These are phyloP conservation scores for Trichoderma oligosporum DNA, from an alignment of 2,329 filamentous ascomycete genomes.

Conservation along the genomic window DNA sequence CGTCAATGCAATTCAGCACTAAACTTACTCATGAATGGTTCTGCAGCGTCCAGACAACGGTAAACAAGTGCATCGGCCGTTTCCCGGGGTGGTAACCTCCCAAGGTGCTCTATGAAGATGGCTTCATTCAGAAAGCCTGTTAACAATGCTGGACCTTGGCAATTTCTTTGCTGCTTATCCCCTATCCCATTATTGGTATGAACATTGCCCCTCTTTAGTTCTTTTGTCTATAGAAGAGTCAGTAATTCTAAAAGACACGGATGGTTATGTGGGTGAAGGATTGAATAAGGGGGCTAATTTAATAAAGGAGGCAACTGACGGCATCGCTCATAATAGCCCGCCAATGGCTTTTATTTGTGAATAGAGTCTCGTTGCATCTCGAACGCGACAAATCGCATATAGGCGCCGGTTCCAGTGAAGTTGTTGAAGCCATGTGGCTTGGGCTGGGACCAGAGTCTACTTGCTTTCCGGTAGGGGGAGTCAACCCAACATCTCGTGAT, in stretches of 20 bases:
- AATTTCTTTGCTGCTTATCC: not conserved
- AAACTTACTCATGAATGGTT: not conserved
- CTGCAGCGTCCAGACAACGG: not conserved
- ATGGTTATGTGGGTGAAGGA: too few relatives aligned
- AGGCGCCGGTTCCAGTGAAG: not conserved
- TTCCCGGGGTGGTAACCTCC: not conserved
- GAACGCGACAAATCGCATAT: not conserved
- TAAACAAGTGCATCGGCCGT: not conserved
- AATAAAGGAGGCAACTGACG: not conserved
- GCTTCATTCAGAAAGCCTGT: not conserved
- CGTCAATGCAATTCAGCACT: not conserved
- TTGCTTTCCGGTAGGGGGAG: not conserved
- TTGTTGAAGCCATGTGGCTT: not conserved
- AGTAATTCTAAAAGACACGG: not conserved
- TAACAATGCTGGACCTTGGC: not conserved
- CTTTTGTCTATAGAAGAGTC: not conserved
- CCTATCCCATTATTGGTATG: not conserved
- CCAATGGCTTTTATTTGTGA: not conserved
- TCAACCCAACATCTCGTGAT: not conserved
- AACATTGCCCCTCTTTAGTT: not conserved
- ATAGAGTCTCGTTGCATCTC: not conserved
- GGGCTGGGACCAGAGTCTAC: not conserved
- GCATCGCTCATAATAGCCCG: not conserved
- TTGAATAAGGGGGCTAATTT: not conserved
- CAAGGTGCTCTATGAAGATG: not conserved